A percentile compares a stretch with the other conserved stretches of the same genome.
phyloP scores from a whole-genome alignment of 1,284 basidiomycete species.

The Coniophora puteana region DNA sequence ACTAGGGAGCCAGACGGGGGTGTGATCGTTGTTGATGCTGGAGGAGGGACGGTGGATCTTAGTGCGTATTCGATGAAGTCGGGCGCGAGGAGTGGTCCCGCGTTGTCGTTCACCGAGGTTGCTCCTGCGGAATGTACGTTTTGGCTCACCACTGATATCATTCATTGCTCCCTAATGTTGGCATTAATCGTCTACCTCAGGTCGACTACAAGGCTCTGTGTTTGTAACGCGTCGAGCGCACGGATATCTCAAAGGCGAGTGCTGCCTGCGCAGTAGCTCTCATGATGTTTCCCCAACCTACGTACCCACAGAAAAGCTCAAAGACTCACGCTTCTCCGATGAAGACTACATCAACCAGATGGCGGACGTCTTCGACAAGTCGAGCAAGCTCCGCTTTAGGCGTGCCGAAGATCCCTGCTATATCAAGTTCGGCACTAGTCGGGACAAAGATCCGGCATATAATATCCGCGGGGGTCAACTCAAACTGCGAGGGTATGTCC shows the following conservation, averaged over 20 bases:
- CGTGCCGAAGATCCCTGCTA: conserved; percentile 38
- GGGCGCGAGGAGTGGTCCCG: no score
- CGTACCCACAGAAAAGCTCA: conserved; percentile 26
- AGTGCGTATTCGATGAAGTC: conserved; percentile 40
- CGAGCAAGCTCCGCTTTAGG: conserved; percentile 45
- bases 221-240: conserved; percentile 42
- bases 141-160: conserved; percentile 5
- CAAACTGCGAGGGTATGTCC: conserved; percentile 35
- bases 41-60: conserved; percentile 54
- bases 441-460: conserved; percentile 40
- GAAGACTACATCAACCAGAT: conserved; percentile 40
- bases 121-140: conserved; percentile 38
- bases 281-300: conserved; percentile 24
- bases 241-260: conserved; percentile 31
- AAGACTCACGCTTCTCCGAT: conserved; percentile 23
- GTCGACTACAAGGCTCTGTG: conserved; percentile 32
- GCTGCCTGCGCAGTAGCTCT: neutral
- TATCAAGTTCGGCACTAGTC: conserved; percentile 44
- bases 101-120: conserved; percentile 38
- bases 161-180: neutral
- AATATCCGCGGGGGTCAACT: conserved; percentile 47
- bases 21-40: conserved; percentile 53
- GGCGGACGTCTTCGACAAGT: conserved; percentile 44
- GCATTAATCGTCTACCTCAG: conserved; percentile 12
- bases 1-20: conserved; percentile 24